phyloP scores from a whole-genome alignment of 2,329 filamentous ascomycete species.

The Calonectria ilicicola region DNA sequence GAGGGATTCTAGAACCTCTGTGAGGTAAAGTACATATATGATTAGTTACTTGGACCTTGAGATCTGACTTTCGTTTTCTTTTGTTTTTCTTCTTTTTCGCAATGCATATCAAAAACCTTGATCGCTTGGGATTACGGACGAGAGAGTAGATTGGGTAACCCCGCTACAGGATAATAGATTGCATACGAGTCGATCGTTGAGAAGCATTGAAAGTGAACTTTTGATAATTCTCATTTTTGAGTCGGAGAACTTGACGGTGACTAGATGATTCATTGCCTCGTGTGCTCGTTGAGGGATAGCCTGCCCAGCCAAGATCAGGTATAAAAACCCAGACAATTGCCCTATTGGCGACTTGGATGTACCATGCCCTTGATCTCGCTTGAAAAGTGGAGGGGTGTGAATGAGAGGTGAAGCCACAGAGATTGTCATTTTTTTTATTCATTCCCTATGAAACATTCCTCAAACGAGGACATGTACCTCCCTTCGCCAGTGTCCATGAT shows the following conservation, averaged over 20 bases:
- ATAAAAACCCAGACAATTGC: background rate
- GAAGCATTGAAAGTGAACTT: background rate
- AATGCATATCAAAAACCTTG: no score
- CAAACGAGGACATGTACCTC: slow-evolving; percentile 59
- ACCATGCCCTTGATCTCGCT: slow-evolving; percentile 2
- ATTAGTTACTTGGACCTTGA: no score
- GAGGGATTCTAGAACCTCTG: slow-evolving; percentile 65
- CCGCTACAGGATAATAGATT: no score
- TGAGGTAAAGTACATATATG: background rate
- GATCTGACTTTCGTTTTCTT: no score
- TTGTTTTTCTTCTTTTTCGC: no score
- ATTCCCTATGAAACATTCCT: slow-evolving; percentile 59
- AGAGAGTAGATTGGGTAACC: no score
- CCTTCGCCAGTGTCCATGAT: slow-evolving; percentile 64
- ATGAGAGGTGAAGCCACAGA: slow-evolving; percentile 40
- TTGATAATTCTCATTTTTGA: background rate
- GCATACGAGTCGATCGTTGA: no score
- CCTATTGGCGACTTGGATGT: background rate
- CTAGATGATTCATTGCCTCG: background rate
- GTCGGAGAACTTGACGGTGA: background rate
- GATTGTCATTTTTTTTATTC: slow-evolving; percentile 50
- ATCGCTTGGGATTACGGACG: no score
- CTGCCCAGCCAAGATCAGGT: background rate
- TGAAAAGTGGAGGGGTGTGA: background rate
- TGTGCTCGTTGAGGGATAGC: background rate